phyloP scores from a whole-genome alignment of 768 basidiomycete genomes.

The Mycena crocata region DNA sequence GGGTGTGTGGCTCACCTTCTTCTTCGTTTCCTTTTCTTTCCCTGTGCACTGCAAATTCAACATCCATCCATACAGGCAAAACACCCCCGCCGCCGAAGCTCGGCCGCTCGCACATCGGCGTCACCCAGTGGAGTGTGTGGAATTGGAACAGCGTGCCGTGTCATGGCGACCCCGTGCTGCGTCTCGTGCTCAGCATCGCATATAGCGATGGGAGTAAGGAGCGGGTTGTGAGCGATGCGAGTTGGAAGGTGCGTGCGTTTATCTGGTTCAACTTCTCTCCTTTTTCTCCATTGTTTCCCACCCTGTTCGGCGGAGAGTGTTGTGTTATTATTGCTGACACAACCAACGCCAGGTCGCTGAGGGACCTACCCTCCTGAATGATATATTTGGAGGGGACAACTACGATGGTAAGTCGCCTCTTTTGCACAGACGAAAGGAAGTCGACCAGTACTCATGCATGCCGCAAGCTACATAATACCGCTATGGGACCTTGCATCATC shows the following conservation, averaged over 20 bases:
- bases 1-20: background rate
- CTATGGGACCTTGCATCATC: constrained; percentile 38
- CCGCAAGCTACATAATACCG: constrained; percentile 39
- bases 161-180: constrained; percentile 43
- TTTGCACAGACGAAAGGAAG: background rate
- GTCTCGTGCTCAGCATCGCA: constrained; percentile 39
- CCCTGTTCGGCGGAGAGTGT: background rate
- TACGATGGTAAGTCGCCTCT: constrained; percentile 35
- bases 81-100: constrained; percentile 41
- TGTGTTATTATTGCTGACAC: too few relatives aligned
- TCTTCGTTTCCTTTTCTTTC: too few relatives aligned
- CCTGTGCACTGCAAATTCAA: too few relatives aligned
- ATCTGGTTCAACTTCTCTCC: too few relatives aligned
- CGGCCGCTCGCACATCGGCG: constrained; percentile 44
- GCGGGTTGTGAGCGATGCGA: constrained; percentile 34
- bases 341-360: constrained; percentile 27
- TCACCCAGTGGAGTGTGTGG: constrained; percentile 46
- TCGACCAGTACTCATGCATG: background rate
- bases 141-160: constrained; percentile 46
- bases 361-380: constrained; percentile 42
- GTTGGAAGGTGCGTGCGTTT: constrained; percentile 35
- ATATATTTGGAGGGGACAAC: constrained; percentile 44
- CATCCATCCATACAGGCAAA: constrained; percentile 1
- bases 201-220: constrained; percentile 40
- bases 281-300: background rate